phyloP scores from a whole-genome alignment of 23 red algal genomes.

The Chondrus crispus region DNA sequence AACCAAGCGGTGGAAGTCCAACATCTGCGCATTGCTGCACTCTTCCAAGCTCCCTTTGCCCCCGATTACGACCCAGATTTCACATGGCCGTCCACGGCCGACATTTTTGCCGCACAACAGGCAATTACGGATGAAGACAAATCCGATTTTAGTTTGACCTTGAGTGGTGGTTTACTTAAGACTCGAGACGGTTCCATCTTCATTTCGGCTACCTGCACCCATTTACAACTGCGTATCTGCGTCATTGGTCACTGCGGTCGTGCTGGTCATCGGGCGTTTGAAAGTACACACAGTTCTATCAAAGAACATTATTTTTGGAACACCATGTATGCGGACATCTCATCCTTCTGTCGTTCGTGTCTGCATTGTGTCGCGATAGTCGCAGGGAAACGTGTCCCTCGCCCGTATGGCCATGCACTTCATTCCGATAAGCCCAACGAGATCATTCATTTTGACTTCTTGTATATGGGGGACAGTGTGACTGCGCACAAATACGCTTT shows the following conservation, averaged over 20 bases:
- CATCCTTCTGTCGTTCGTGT: neutral
- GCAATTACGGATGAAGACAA: neutral
- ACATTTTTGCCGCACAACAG: neutral
- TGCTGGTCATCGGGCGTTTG: neutral
- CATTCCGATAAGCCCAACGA: neutral
- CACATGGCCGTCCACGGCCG: neutral
- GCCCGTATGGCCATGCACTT: neutral
- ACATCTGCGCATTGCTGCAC: neutral
- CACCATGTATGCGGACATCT: neutral
- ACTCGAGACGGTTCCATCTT: neutral
- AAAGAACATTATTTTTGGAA: neutral
- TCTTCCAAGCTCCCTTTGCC: neutral
- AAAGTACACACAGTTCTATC: neutral
- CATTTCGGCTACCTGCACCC: neutral
- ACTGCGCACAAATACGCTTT: neutral
- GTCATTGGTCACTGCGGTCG: neutral
- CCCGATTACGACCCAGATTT: neutral
- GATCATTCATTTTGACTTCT: neutral
- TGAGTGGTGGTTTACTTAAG: neutral
- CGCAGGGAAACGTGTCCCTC: neutral
- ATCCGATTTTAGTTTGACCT: neutral
- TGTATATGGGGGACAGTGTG: neutral
- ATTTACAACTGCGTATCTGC: neutral
- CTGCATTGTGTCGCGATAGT: neutral
- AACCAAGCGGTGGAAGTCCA: no score